Evolutionary conservation across 257 asterid species (phyloP).

Genomic region (Osmanthus fragrans): DNA sequence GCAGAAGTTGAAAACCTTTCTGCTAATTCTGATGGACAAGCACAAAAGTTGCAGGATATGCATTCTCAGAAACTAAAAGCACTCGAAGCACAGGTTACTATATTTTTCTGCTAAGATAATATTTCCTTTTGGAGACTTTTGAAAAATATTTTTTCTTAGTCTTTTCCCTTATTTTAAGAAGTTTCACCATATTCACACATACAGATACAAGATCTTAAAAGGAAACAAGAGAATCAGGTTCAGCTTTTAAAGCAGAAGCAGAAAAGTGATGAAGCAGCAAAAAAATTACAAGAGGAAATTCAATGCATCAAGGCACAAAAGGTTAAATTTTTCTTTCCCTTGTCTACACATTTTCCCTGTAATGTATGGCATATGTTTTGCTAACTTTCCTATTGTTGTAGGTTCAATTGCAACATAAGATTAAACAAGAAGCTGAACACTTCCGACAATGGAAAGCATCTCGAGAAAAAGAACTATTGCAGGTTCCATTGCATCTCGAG

Average conservation of each 20-base stretch:
- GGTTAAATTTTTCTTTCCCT: slow-evolving; percentile 39
- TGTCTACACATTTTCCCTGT: slow-evolving; percentile 6
- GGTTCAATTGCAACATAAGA: slow-evolving; percentile 96
- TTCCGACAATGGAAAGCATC: slow-evolving; percentile 99
- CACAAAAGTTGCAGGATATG: slow-evolving; percentile 79
- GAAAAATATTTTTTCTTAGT: slow-evolving; percentile 2
- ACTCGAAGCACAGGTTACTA: slow-evolving; percentile 84
- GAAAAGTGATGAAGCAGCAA: slow-evolving; percentile 63
- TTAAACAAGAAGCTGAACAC: slow-evolving; percentile 97
- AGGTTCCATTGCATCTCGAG: slow-evolving; percentile 62
- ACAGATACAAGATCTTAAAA: slow-evolving; percentile 89
- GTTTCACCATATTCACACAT: slow-evolving; percentile 1
- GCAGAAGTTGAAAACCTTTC: slow-evolving; percentile 94
- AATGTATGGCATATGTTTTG: slow-evolving; percentile 22
- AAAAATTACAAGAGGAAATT: slow-evolving; percentile 56
- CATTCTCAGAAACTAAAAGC: slow-evolving; percentile 81
- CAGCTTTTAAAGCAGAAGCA: slow-evolving; percentile 58
- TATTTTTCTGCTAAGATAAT: background rate
- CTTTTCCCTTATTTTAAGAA: slow-evolving; percentile 1
- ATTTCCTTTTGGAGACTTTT: background rate
- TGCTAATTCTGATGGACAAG: slow-evolving; percentile 86
- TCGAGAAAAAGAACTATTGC: slow-evolving; percentile 90
- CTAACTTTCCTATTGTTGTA: slow-evolving; percentile 32
- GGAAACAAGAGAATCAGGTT: slow-evolving; percentile 62
- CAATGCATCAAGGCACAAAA: slow-evolving; percentile 58